Conservation (phyloP, 129 eudicot genomes). For the Artemisia argyi region DNA sequence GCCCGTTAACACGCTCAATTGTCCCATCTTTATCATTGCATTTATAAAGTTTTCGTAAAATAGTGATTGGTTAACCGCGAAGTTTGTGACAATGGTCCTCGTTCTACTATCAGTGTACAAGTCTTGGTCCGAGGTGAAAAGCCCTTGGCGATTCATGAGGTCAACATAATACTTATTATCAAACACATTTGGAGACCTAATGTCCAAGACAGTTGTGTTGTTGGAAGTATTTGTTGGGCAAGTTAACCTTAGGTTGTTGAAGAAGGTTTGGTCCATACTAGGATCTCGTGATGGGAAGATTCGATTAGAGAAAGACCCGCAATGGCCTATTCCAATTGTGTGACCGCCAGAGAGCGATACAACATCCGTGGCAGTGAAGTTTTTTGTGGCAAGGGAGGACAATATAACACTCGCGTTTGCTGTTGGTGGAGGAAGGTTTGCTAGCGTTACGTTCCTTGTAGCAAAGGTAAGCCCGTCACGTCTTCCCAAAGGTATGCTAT, state of each 20-base stretch:
- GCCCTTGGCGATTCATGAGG: slow-evolving; percentile 65
- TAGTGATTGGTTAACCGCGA: slow-evolving; percentile 45
- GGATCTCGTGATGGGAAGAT: slow-evolving; percentile 61
- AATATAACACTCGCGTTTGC: slow-evolving; percentile 44
- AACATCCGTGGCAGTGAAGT: slow-evolving; percentile 51
- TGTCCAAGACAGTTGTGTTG: slow-evolving; percentile 51
- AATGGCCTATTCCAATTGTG: slow-evolving; percentile 61
- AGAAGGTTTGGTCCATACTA: slow-evolving; percentile 50
- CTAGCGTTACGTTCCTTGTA: slow-evolving; percentile 34
- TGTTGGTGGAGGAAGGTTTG: slow-evolving; percentile 52
- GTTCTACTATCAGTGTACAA: slow-evolving; percentile 55
- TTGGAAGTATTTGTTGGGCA: slow-evolving; percentile 41
- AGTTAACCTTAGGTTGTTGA: slow-evolving; percentile 33
- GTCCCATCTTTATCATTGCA: slow-evolving; percentile 68
- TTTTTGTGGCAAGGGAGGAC: slow-evolving; percentile 37
- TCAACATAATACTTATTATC: slow-evolving; percentile 70
- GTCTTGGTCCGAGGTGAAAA: slow-evolving; percentile 66
- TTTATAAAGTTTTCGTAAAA: slow-evolving; percentile 59
- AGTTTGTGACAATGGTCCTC: slow-evolving; percentile 40
- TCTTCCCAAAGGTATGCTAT: slow-evolving; percentile 57
- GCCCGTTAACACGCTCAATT: slow-evolving; percentile 34
- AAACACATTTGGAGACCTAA: slow-evolving; percentile 56
- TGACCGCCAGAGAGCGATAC: slow-evolving; percentile 78
- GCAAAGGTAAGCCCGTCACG: slow-evolving; percentile 55
- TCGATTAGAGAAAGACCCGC: slow-evolving; percentile 47